Evolutionary conservation across 768 basidiomycete genomes (phyloP), one percentile per base, ranked within the genome.

Genomic region (Mycena amicta): DNA sequence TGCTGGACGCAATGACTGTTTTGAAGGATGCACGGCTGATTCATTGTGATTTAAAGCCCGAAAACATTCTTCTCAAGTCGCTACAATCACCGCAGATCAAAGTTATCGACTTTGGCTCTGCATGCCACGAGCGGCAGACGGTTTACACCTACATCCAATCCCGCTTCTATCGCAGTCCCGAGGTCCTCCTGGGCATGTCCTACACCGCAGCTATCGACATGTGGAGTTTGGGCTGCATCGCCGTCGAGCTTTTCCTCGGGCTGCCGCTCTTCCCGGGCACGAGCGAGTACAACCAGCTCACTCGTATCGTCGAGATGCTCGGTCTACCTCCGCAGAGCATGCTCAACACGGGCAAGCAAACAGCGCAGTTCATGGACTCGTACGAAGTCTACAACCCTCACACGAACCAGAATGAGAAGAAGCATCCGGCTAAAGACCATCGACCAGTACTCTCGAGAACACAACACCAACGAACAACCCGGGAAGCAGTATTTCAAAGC

Each of bases 121-220:
- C 97, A 18, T 99, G 97, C 71, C 95, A 98, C 71, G 97, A 98
- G 75, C 89, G 93, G 67, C 95, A 98, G 74, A 99, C 96, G n/a
- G 95, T 98, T 41, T 99, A 99, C 73, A 99, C 97, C 3, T 99
- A 99, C 76, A 98, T 99, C 71, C 97, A 99, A 70, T 98, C 95
- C 8, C 85, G 97, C 50, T 99, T 99, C 78, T 99, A 99, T 72
- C 91, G 97, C 43, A 96, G 93, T 2, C 97, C 97, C 13, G 97
- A 99, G 76, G 97, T 99, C 18, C 81, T 99, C 27, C 80, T 99
- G 25, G 95, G 95, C 15, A 87, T 98, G 72, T 88, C 95, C 13
- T 98, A 99, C 72, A 95, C 90, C 23, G 87, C 94, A 12, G 81
- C 93, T 12, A 98, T 99, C 75, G 97, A 99, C 73, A 98, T 99